A percentile compares a stretch with the other conserved stretches of the same genome.
Conservation (phyloP, 345 rosid species). For the Bruguiera sexangula region DNA sequence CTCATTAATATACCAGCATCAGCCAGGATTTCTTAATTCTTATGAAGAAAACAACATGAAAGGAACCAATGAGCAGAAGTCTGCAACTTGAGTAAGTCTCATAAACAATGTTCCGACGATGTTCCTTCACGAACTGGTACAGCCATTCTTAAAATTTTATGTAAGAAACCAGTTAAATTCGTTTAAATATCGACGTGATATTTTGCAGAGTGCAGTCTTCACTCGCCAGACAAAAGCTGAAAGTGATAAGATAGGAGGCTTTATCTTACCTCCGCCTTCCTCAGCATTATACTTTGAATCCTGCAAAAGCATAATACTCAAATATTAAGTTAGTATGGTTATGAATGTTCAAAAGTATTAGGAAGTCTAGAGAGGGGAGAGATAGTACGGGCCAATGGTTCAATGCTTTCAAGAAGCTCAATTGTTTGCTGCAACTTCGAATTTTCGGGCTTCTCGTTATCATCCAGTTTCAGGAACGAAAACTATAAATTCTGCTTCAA, state of each 20-base stretch:
- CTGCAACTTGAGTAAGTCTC: no score
- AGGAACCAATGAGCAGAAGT: no score
- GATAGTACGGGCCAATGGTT: background rate
- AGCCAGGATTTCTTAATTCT: background rate
- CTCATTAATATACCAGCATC: background rate
- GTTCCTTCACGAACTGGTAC: no score
- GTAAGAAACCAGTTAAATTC: no score
- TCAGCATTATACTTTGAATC: constrained; percentile 30
- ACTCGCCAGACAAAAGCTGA: constrained; percentile 16
- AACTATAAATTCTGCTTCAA: constrained; percentile 65
- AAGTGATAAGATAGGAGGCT: background rate
- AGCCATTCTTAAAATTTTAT: no score
- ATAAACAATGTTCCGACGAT: no score
- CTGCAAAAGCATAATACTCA: constrained; percentile 21
- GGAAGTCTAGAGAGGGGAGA: no score
- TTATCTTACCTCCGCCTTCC: constrained; percentile 22
- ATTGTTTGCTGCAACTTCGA: constrained; percentile 49
- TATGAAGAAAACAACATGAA: no score
- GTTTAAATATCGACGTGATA: no score
- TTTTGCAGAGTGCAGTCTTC: no score
- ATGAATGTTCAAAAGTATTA: no score
- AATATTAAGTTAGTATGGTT: background rate
- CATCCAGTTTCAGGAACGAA: constrained; percentile 40
- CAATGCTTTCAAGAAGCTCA: constrained; percentile 59
- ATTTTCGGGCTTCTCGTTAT: constrained; percentile 45